Percentiles rank a stretch among this genome's conserved stretches.
phyloP scores from a whole-genome alignment of 305 asterid genomes.

The Withania somnifera region DNA sequence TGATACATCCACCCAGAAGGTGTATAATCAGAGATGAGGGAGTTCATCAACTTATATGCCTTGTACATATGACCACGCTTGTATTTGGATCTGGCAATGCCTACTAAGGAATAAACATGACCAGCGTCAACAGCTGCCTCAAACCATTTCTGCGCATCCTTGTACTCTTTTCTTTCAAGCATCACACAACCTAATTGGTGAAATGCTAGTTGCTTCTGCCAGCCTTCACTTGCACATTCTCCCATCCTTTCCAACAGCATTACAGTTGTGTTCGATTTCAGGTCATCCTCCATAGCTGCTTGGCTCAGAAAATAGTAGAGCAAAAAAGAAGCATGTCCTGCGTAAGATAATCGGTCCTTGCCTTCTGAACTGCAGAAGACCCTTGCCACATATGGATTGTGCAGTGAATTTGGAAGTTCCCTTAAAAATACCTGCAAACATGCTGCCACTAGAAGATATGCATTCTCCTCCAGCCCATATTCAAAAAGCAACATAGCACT shows the following conservation, averaged over 20 bases:
- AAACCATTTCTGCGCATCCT: constrained; percentile 90
- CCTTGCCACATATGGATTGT: constrained; percentile 40
- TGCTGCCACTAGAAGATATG: constrained; percentile 83
- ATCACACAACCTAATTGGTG: constrained; percentile 93
- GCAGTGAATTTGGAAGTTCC: constrained; percentile 67
- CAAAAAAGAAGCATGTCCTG: constrained; percentile 75
- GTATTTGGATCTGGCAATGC: constrained; percentile 69
- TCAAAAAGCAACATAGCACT: constrained; percentile 56
- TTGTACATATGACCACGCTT: constrained; percentile 86
- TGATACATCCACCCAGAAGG: constrained; percentile 98
- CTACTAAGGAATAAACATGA: constrained; percentile 72
- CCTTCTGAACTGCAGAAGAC: constrained; percentile 63
- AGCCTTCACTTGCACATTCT: constrained; percentile 58
- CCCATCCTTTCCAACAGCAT: constrained; percentile 77
- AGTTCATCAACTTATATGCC: constrained; percentile 67
- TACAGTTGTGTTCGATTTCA: constrained; percentile 64
- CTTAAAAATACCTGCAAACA: constrained; percentile 87
- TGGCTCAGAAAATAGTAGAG: constrained; percentile 69
- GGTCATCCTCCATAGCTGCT: constrained; percentile 74
- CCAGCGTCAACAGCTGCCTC: constrained; percentile 62
- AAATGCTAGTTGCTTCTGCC: constrained; percentile 79
- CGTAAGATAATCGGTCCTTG: constrained; percentile 37
- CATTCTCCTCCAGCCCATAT: constrained; percentile 68
- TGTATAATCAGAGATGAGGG: constrained; percentile 51
- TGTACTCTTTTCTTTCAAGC: constrained; percentile 78